Base-by-base conservation (phyloP, 2,329 filamentous ascomycete genomes). In the Paracorniculantispora psalliotae region DNA sequence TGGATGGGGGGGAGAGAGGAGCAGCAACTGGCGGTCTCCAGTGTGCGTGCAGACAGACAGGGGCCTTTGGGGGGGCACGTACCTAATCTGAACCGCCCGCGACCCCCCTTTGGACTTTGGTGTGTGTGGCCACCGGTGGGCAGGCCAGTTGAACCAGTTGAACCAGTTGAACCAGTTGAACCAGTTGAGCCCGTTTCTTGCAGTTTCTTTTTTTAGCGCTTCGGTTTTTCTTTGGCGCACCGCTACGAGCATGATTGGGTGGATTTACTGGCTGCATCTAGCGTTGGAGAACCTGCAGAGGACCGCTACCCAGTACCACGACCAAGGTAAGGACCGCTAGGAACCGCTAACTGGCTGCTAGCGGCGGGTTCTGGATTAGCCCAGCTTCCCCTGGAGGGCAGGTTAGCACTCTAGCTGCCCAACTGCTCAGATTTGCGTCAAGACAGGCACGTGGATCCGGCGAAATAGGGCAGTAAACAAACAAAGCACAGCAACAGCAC, bases 1-100 rank as follows among this genome's bases (percentile, higher is more conserved):
- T 28, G 35, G 55, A n/a, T 23, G 56, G 56, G 56, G 28, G 46
- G 49, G 21, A n/a, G 49, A 33, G n/a, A 9, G 17, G 12, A 23
- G 54, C 46, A 58, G 56, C 56, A 58, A 46, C 49, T 51, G 48
- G 56, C 56, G 47, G 56, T 58, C 56, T 58, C 55, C 56, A 58
- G 37, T 23, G 21, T 26, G 30, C 28, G 21, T 26, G 30, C 51
- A 54, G 26, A 51, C 28, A 21, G 53, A 43, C 55, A 57, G 33
- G 54, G 54, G 52, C 7, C 28, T 1, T 28, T 23, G 26, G 51
- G 53, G 43, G 43, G 17, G 15, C 26, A 56, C 25, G 19, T 30
- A 44, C n/a, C 30, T 39, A 57, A 57, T 57, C 54, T 57, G 54
- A 57, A 43, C 54, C 46, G 54, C 35, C 44, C 35, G 46, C 35